Evolutionary conservation across 352 stramenopile genomes (phyloP).

Genomic region (Peronosclerospora sorghi): DNA sequence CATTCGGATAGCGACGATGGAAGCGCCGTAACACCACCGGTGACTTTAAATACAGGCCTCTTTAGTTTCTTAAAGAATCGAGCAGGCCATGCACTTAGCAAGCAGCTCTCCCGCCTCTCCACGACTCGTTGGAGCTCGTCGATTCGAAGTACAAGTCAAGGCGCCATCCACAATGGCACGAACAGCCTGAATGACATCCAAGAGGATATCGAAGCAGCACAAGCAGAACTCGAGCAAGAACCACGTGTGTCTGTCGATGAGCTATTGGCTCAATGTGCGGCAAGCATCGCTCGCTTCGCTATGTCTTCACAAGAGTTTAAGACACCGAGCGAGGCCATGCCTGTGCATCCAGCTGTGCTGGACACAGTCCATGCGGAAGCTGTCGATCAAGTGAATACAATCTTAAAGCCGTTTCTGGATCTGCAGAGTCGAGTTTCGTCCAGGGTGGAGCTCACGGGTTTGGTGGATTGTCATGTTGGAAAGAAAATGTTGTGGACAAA

Average conservation of each 20-base stretch:
- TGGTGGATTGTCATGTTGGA: conserved; percentile 40
- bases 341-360: conserved; percentile 28
- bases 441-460: conserved; percentile 28
- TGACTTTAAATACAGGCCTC: conserved; percentile 49
- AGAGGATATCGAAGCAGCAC: conserved; percentile 33
- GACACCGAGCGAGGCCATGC: conserved; percentile 45
- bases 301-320: conserved; percentile 44
- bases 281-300: conserved; percentile 39
- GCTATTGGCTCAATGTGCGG: conserved; percentile 37
- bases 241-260: conserved; percentile 28
- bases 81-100: conserved; percentile 50
- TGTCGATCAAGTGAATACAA: conserved; percentile 32
- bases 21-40: conserved; percentile 1
- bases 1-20: conserved; percentile 1
- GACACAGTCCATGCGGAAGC: conserved; percentile 39
- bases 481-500: conserved; percentile 50
- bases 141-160: conserved; percentile 2
- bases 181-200: conserved; percentile 27
- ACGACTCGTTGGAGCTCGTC: conserved; percentile 16
- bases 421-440: conserved; percentile 25
- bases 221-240: conserved; percentile 14
- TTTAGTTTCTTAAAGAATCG: conserved; percentile 72
- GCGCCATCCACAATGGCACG: conserved; percentile 5
- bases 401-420: conserved; percentile 46
- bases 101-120: conserved; percentile 46